phyloP scores from a whole-genome alignment of 148 eudicot genomes.

The Rheum nobile region DNA sequence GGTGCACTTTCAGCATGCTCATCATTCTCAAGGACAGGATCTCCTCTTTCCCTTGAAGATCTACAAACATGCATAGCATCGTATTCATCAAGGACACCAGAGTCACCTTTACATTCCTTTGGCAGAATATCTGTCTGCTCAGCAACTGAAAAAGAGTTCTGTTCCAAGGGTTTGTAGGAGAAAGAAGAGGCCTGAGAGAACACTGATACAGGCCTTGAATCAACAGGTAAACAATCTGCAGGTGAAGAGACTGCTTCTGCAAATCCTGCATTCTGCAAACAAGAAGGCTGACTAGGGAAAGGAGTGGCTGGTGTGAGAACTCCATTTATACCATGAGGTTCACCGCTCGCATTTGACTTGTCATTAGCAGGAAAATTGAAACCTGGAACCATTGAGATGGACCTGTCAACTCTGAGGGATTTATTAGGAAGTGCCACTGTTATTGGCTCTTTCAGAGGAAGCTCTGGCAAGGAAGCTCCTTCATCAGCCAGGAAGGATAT shows the following conservation, averaged over 20 bases:
- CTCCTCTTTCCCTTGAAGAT: constrained; percentile 11
- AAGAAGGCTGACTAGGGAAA: constrained; percentile 15
- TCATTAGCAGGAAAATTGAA: constrained; percentile 33
- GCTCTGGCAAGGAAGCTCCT: constrained; percentile 86
- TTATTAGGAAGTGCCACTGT: constrained; percentile 75
- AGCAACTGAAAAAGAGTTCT: constrained; percentile 13
- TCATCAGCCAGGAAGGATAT: constrained; percentile 99
- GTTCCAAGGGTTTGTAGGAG: constrained; percentile 16
- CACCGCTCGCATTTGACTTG: constrained; percentile 28
- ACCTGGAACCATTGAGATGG: constrained; percentile 71
- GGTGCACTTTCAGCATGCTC: constrained; percentile 13
- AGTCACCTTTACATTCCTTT: constrained; percentile 2
- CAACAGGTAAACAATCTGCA: constrained; percentile 10
- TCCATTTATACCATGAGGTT: constrained; percentile 26
- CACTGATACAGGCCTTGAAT: constrained; percentile 7
- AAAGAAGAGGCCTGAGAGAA: constrained; percentile 6
- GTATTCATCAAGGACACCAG: not conserved
- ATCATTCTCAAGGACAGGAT: constrained; percentile 11
- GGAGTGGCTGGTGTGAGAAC: constrained; percentile 21
- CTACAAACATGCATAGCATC: constrained; percentile 1
- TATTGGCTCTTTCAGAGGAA: constrained; percentile 54
- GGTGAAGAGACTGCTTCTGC: constrained; percentile 21
- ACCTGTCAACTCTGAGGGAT: constrained; percentile 47
- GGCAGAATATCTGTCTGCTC: constrained; percentile 14
- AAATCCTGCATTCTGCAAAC: constrained; percentile 18